These are phyloP conservation scores for Haberlea rhodopensis DNA, from an alignment of 257 asterid genomes.

Conservation along the genomic window DNA sequence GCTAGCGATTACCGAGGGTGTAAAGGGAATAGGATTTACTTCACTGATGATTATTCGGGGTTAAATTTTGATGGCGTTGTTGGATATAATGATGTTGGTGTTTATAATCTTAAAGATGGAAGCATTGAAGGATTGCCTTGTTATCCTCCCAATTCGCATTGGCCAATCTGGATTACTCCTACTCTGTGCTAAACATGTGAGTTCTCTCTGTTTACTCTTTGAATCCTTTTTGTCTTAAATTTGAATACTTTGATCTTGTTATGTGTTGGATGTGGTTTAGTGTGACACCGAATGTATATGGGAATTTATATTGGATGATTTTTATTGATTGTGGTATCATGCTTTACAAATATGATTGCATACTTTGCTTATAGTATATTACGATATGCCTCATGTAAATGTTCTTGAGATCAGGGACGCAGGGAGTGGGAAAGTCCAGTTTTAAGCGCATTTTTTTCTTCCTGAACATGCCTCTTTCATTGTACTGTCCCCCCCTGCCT, in stretches of 20 bases:
- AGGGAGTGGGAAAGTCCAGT: not conserved
- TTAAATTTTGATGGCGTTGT: constrained; percentile 39
- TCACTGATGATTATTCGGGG: constrained; percentile 69
- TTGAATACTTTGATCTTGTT: not conserved
- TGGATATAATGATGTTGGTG: constrained; percentile 69
- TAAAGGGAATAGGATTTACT: constrained; percentile 63
- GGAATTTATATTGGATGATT: not conserved
- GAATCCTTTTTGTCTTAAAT: no score
- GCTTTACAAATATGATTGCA: not conserved
- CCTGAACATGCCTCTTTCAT: no score
- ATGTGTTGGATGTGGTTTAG: not conserved
- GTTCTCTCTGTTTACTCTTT: no score
- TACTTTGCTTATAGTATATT: not conserved
- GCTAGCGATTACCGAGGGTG: constrained; percentile 63
- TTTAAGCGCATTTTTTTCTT: no score
- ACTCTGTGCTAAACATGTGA: constrained; percentile 45
- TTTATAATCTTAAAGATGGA: constrained; percentile 57
- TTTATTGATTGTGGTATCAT: not conserved
- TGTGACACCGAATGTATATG: not conserved
- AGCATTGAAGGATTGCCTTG: constrained; percentile 43
- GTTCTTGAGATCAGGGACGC: not conserved
- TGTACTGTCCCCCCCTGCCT: no score
- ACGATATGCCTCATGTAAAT: not conserved
- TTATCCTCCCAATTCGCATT: constrained; percentile 48
- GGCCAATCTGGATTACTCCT: constrained; percentile 82